Base-by-base conservation (phyloP, 2,329 filamentous ascomycete genomes). In the Colletotrichum paranaense region DNA sequence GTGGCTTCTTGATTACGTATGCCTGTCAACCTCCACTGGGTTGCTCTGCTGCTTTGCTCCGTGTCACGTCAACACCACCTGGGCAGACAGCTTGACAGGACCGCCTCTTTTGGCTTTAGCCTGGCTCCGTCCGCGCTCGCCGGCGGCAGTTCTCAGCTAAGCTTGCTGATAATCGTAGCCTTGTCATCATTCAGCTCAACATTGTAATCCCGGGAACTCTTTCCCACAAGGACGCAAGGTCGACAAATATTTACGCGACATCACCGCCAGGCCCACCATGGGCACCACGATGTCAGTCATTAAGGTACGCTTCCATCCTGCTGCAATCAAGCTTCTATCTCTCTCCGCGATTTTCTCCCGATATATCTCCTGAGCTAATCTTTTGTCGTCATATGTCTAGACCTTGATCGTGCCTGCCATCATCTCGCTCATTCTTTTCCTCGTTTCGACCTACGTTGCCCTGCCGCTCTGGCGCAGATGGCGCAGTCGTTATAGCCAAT, bases 401-500 rank as follows among this genome's bases (percentile, higher is more conserved):
- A 93, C 92, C 5, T 84, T 95, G 75, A 81, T 94, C 77, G 84
- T 94, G 75, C 93, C 93, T 42, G 92, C 92, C 66, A 78, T 92
- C 79, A 91, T 95, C 79, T 93, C 93, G 58, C 87, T 95, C 60
- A 82, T 89, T 74, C 84, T 94, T 76, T 95, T 94, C 82, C 82
- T 95, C 77, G 70, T 91, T 71, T 83, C 92, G 69, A 92, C 90
- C 68, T 93, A 91, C 80, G 83, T 92, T 77, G 78, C 94, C 74
- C 79, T 94, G 30, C 93, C 93, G 2, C 79, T 93, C 73, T 93
- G 93, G 89, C 91, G 90, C 60, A 89, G 88, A 69, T 93, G 94
- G 81, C 91, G 90, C 75, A 88, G 88, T 77, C 90, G 92, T 73
- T 95, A 95, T 81, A 89, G 90, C 79, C 91, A 94, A 74, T 95